These are phyloP conservation scores for Plectosphaerella plurivora DNA, from an alignment of 2,329 filamentous ascomycete genomes.

Conservation along the genomic window DNA sequence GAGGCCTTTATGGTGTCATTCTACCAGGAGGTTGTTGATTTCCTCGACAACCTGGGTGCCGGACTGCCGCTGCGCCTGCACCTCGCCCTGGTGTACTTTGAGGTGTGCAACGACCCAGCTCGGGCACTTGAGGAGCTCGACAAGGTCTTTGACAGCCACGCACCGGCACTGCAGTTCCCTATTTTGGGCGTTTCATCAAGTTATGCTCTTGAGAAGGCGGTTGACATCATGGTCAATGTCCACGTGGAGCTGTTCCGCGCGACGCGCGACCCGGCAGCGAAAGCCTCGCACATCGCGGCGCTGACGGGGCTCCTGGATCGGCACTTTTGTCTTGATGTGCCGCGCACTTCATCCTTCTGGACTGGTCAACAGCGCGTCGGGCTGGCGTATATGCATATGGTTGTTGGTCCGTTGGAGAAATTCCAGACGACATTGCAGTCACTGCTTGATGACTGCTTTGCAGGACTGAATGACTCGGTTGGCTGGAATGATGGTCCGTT, in stretches of 20 bases:
- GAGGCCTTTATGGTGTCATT: conserved; percentile 14
- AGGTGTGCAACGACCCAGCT: conserved; percentile 11
- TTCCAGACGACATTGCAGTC: conserved; percentile 16
- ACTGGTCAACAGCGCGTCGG: conserved; percentile 10
- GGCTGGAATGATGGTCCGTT: conserved; percentile 18
- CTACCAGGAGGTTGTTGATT: conserved; percentile 16
- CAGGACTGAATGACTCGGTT: conserved; percentile 13
- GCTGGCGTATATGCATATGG: conserved; percentile 17
- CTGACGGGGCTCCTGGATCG: conserved; percentile 10
- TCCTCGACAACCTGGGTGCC: conserved; percentile 20
- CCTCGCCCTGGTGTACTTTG: conserved; percentile 12
- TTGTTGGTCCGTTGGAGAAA: conserved; percentile 15
- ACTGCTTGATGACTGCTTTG: conserved; percentile 13
- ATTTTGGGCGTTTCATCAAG: conserved; percentile 14
- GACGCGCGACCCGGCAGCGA: conserved; percentile 14
- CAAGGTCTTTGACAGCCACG: conserved; percentile 15
- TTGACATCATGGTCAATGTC: conserved; percentile 12
- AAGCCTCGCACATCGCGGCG: conserved; percentile 12
- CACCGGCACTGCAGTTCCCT: conserved; percentile 14
- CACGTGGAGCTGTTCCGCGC: conserved; percentile 14
- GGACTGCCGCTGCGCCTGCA: conserved; percentile 15
- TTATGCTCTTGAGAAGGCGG: conserved; percentile 7
- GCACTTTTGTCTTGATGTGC: conserved; percentile 16
- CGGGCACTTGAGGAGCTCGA: conserved; percentile 12
- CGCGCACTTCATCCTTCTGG: conserved; percentile 6